Evolutionary conservation across 495 filamentous ascomycete species (phyloP).

Genomic region (Neurospora cerealis): DNA sequence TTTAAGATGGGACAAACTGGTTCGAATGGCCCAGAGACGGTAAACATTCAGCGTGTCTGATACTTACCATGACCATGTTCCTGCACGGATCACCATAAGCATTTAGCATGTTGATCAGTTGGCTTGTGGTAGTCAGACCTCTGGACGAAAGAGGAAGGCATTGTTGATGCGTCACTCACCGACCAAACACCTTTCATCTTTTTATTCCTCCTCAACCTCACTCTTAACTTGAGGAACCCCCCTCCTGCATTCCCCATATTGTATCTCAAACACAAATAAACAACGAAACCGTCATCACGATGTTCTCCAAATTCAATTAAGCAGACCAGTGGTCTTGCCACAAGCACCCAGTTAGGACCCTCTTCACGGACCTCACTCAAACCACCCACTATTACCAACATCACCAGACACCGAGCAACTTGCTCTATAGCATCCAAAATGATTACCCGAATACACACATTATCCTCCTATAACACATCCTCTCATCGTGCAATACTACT

Average conservation of each 20-base stretch:
- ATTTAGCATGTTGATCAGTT: neutral
- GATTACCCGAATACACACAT: slow-evolving; percentile 45
- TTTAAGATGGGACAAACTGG: neutral
- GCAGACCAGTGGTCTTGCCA: neutral
- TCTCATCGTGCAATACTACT: slow-evolving; percentile 12
- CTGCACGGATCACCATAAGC: neutral
- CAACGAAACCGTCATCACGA: neutral
- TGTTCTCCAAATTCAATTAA: slow-evolving; percentile 2
- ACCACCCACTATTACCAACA: neutral
- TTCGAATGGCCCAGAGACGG: neutral
- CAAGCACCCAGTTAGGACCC: neutral
- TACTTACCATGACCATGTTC: neutral
- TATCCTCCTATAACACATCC: slow-evolving; percentile 20
- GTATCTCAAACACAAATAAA: neutral
- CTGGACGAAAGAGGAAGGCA: neutral
- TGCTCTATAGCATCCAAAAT: slow-evolving; percentile 38
- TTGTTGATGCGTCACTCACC: neutral
- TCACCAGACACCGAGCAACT: slow-evolving; percentile 3
- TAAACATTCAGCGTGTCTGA: neutral
- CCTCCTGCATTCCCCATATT: neutral
- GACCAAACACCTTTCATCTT: neutral
- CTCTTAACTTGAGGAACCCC: neutral
- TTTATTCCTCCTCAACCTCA: neutral
- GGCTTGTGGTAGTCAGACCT: neutral
- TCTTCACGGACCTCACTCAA: neutral